Evolutionary conservation across 2,329 filamentous ascomycete species (phyloP).

Genomic region (Diatrype stigma): DNA sequence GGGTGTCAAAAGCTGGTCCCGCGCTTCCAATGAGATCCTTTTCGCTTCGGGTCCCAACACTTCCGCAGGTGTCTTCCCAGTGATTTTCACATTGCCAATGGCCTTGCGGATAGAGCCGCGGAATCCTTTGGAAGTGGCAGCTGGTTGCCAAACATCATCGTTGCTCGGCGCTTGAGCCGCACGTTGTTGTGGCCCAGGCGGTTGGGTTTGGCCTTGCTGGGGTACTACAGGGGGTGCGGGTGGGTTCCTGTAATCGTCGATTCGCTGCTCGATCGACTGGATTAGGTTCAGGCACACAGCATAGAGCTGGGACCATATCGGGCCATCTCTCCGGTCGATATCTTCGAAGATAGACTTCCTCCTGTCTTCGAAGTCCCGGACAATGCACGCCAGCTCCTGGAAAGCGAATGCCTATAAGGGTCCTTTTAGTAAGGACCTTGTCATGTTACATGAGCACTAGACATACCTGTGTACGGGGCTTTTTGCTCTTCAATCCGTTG

Average conservation of each 20-base stretch:
- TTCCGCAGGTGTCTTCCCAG: slow-evolving; percentile 44
- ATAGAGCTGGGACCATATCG: slow-evolving; percentile 78
- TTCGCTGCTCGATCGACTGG: slow-evolving; percentile 60
- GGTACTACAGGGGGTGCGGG: slow-evolving; percentile 30
- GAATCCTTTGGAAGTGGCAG: slow-evolving; percentile 33
- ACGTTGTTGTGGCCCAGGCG: slow-evolving; percentile 27
- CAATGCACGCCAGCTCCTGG: slow-evolving; percentile 84
- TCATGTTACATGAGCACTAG: background rate
- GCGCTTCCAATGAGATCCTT: slow-evolving; percentile 44
- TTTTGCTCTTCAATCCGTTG: slow-evolving; percentile 79
- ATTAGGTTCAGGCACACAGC: slow-evolving; percentile 66
- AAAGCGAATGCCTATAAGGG: slow-evolving; percentile 68
- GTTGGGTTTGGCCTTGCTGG: slow-evolving; percentile 8
- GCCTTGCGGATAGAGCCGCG: slow-evolving; percentile 42
- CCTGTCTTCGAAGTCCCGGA: slow-evolving; percentile 67
- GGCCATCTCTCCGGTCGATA: slow-evolving; percentile 74
- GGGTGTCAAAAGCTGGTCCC: slow-evolving; percentile 44
- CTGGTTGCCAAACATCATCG: slow-evolving; percentile 42
- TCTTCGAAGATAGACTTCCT: slow-evolving; percentile 82
- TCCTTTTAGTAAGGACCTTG: slow-evolving; percentile 8
- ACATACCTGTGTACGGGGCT: slow-evolving; percentile 66
- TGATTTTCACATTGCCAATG: slow-evolving; percentile 39
- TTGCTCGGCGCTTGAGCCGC: slow-evolving; percentile 38
- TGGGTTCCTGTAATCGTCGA: slow-evolving; percentile 57
- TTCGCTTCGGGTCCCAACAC: slow-evolving; percentile 48